Evolutionary conservation across 1,284 basidiomycete genomes (phyloP), one percentile per base, ranked within the genome.

Genomic region (Rhodotorula sp.): DNA sequence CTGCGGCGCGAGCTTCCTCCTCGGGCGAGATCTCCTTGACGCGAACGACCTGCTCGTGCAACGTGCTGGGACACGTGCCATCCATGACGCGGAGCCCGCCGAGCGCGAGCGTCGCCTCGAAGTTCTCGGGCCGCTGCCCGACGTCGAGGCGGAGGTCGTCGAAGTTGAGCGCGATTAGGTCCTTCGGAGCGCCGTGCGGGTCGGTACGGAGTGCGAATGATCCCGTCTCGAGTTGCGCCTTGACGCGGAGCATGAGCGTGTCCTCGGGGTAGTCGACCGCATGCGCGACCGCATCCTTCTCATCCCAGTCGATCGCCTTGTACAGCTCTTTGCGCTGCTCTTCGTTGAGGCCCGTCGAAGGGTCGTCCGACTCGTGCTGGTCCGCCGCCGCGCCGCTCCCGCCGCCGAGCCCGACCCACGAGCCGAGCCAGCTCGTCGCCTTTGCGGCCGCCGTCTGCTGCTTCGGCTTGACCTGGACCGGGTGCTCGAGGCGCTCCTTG

Each of bases 301-400:
- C 92, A 80, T 98, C 92, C 81, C 93, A 98, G 81, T 99, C 95
- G 70, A 99, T 89, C 27, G 92, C 88, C 78, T 94, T 91, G 82
- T 97, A 97, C 37, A 99, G 86, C 82, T 99, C 89, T 80, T 91
- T 91, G 64, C 92, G 89, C 82, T 98, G 94, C 80, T 96, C 91
- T 58, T 95, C 94, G 25, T 91, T 95, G 85, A 96, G 90, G 37
- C 88, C 82, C 21, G 89, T 88, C 36, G 87, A 84, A 87, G 53
- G 84, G 81, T 74, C 85, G 71, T 76, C 74, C 51, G 66, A 48
- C 81, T 63, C 72, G 46, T 62, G 60, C 57, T 69, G 39, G 6
- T 78, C 79, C 21, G 78, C 76, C 46, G 74, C 78, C 5, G 62
- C 62, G 3, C 50, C 50, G 36, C 36, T 27, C 2, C 53, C 74